Conservation (phyloP, 1,284 basidiomycete genomes). For the Mycena citricolor region DNA sequence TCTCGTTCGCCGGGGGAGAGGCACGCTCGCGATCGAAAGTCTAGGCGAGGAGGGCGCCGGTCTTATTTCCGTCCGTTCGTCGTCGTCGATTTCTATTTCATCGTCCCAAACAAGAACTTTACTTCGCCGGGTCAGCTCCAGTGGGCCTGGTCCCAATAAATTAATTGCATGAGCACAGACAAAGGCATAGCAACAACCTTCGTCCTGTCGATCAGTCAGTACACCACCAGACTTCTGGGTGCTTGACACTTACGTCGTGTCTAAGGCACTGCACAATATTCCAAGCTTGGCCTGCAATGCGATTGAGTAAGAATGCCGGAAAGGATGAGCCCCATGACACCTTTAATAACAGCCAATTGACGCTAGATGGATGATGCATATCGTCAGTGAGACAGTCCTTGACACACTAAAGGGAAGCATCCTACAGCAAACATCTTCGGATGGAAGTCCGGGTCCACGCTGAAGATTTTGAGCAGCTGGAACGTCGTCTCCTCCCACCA, state of each 20-base stretch:
- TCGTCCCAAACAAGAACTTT: constrained; percentile 85
- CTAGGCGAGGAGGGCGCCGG: constrained; percentile 51
- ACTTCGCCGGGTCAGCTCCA: constrained; percentile 78
- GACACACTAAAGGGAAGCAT: background rate
- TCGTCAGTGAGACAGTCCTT: constrained; percentile 5
- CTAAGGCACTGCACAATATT: constrained; percentile 84
- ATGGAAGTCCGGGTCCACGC: constrained; percentile 82
- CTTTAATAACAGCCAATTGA: constrained; percentile 89
- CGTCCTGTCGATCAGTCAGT: constrained; percentile 49
- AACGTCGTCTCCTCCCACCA: constrained; percentile 92
- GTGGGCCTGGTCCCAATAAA: constrained; percentile 53
- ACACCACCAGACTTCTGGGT: too few species aligned
- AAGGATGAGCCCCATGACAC: constrained; percentile 31
- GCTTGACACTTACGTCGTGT: constrained; percentile 60
- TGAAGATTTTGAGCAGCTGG: constrained; percentile 75
- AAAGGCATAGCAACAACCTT: constrained; percentile 41
- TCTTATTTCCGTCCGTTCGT: constrained; percentile 44
- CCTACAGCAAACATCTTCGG: constrained; percentile 80
- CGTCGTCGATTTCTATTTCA: constrained; percentile 73
- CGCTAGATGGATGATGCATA: constrained; percentile 50
- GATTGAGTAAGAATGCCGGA: constrained; percentile 1
- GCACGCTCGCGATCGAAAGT: constrained; percentile 61
- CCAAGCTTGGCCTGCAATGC: constrained; percentile 67
- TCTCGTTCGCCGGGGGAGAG: constrained; percentile 55
- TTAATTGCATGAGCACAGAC: constrained; percentile 2